These are phyloP conservation scores for Populus tremula DNA, from an alignment of 345 rosid genomes.

Conservation along the genomic window DNA sequence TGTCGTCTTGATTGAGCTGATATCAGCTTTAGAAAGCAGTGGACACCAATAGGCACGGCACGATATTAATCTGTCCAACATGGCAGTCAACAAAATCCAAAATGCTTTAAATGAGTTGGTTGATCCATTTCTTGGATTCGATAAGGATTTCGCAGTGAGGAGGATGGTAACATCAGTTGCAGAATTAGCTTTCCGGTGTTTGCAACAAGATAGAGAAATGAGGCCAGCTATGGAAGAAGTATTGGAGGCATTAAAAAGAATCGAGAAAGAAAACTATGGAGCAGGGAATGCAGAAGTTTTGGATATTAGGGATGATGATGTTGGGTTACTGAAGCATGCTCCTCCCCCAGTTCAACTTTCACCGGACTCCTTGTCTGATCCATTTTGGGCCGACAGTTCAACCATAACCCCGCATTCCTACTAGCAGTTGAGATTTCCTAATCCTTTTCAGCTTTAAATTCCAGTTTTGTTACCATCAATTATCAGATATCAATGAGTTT, in stretches of 20 bases:
- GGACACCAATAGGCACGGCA: slow-evolving; percentile 60
- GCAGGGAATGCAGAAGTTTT: slow-evolving; percentile 34
- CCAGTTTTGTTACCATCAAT: background rate
- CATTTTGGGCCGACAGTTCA: slow-evolving; percentile 51
- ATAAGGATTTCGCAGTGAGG: slow-evolving; percentile 36
- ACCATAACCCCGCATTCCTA: slow-evolving; percentile 21
- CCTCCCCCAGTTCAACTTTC: slow-evolving; percentile 42
- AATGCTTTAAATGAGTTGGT: slow-evolving; percentile 61
- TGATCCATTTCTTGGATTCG: slow-evolving; percentile 64
- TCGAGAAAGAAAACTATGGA: slow-evolving; percentile 33
- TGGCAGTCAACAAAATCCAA: slow-evolving; percentile 73
- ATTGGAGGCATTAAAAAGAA: slow-evolving; percentile 41
- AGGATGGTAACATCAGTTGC: slow-evolving; percentile 50
- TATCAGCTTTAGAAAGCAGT: slow-evolving; percentile 68
- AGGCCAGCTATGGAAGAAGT: slow-evolving; percentile 83
- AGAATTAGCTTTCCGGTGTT: slow-evolving; percentile 69
- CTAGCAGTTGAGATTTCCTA: slow-evolving; percentile 16
- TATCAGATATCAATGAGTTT: background rate
- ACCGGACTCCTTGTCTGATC: slow-evolving; percentile 51
- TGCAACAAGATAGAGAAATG: slow-evolving; percentile 71
- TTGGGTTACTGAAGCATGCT: slow-evolving; percentile 42
- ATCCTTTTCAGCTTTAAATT: background rate
- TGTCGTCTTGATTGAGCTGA: slow-evolving; percentile 69
- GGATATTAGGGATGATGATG: slow-evolving; percentile 47
- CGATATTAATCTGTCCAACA: slow-evolving; percentile 68